phyloP scores from a whole-genome alignment of 805 yeast species.

The Candida sphagnicola region DNA sequence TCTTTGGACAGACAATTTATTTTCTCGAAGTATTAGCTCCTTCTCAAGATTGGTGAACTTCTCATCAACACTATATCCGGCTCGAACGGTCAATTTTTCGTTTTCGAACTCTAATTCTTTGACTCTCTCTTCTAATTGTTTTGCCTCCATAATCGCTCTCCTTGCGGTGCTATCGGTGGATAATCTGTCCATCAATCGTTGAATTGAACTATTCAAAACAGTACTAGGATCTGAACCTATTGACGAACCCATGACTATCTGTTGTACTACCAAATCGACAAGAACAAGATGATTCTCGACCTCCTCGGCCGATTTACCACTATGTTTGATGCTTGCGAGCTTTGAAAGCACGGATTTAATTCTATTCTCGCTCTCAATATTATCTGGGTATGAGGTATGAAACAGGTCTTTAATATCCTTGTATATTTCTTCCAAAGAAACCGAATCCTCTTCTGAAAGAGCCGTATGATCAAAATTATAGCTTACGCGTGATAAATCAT shows the following conservation, averaged over 20 bases:
- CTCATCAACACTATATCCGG: constrained; percentile 17
- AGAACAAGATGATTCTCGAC: constrained; percentile 21
- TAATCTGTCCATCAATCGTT: constrained; percentile 30
- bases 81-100: constrained; percentile 16
- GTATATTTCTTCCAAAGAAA: constrained; percentile 8
- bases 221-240: constrained; percentile 21
- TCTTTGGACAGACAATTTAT: constrained; percentile 21
- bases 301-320: constrained; percentile 20
- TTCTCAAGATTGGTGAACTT: constrained; percentile 19
- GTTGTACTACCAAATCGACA: constrained; percentile 29
- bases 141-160: constrained; percentile 29
- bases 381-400: constrained; percentile 5
- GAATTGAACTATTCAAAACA: constrained; percentile 29
- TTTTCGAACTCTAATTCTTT: constrained; percentile 19
- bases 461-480: neutral
- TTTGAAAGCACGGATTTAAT: constrained; percentile 24
- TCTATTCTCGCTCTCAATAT: constrained; percentile 1
- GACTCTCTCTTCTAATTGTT: constrained; percentile 19
- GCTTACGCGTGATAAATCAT: neutral
- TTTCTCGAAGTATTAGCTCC: constrained; percentile 17
- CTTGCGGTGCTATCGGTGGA: constrained; percentile 32
- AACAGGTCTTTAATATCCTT: neutral
- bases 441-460: neutral
- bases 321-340: constrained; percentile 17
- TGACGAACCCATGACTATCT: constrained; percentile 22